Evolutionary conservation across 441 rosid species (phyloP).

Genomic region (Eugenia klotzschiana): DNA sequence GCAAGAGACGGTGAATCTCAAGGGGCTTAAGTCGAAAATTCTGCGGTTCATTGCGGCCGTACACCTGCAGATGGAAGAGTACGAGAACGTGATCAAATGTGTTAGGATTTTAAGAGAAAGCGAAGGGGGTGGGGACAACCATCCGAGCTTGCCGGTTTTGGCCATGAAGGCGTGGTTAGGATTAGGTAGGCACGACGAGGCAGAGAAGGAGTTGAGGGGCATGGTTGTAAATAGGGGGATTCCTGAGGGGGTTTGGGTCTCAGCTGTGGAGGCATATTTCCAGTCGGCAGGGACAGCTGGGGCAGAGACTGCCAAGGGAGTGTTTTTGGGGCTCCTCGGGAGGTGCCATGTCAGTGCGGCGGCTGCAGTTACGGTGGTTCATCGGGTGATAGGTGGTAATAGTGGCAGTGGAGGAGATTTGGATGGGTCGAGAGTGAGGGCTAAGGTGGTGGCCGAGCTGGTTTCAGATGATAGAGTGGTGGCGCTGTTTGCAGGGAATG

Average conservation of each 20-base stretch:
- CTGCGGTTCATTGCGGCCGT: slow-evolving; percentile 83
- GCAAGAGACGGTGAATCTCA: slow-evolving; percentile 46
- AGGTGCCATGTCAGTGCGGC: slow-evolving; percentile 77
- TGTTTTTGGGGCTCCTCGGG: slow-evolving; percentile 69
- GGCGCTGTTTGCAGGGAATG: slow-evolving; percentile 51
- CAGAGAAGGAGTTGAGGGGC: slow-evolving; percentile 79
- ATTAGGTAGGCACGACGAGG: slow-evolving; percentile 58
- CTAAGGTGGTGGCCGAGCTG: slow-evolving; percentile 60
- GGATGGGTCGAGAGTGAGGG: slow-evolving; percentile 46
- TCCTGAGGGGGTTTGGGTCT: slow-evolving; percentile 90
- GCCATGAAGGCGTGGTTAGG: slow-evolving; percentile 98
- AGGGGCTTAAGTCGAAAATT: slow-evolving; percentile 37
- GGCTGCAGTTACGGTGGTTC: slow-evolving; percentile 66
- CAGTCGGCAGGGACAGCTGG: slow-evolving; percentile 80
- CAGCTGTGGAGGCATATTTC: slow-evolving; percentile 83
- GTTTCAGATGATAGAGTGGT: slow-evolving; percentile 76
- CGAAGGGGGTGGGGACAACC: slow-evolving; percentile 41
- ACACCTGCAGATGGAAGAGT: slow-evolving; percentile 77
- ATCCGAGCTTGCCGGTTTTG: slow-evolving; percentile 76
- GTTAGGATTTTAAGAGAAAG: slow-evolving; percentile 72
- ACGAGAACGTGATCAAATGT: slow-evolving; percentile 76
- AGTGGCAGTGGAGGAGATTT: slow-evolving; percentile 25
- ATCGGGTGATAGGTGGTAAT: slow-evolving; percentile 37
- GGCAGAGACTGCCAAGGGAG: slow-evolving; percentile 72
- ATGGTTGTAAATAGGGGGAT: slow-evolving; percentile 68